phyloP scores from a whole-genome alignment of 179 eudicot genomes.

The Spinacia oleracea region DNA sequence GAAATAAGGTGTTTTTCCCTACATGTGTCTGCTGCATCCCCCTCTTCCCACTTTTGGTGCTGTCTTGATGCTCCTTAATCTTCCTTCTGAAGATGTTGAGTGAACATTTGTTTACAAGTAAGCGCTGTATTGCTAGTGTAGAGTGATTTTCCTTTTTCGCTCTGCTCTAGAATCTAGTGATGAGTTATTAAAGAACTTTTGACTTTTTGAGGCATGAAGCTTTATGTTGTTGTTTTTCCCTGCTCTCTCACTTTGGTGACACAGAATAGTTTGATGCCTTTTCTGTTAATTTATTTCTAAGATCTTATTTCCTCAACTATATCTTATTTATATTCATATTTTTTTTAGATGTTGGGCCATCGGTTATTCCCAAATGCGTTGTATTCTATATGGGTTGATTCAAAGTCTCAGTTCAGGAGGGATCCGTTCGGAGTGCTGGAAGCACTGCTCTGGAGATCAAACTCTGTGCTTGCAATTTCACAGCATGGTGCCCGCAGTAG shows the following conservation, averaged over 20 bases:
- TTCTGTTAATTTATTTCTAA: neutral
- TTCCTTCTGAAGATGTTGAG: too few relatives aligned
- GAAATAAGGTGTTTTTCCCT: neutral
- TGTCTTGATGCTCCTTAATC: neutral
- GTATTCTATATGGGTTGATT: conserved; percentile 97
- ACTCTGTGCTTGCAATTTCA: conserved; percentile 81
- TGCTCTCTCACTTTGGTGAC: conserved; percentile 5
- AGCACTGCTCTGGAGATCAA: conserved; percentile 84
- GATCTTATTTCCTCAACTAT: conserved; percentile 1
- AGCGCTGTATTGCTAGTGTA: neutral
- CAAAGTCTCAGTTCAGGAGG: conserved; percentile 94
- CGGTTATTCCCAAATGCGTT: conserved; percentile 82
- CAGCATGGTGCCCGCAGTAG: conserved; percentile 97
- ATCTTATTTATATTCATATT: conserved; percentile 1
- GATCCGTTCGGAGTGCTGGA: conserved; percentile 94
- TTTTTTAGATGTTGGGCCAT: conserved; percentile 84
- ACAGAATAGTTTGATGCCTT: neutral
- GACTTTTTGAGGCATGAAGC: neutral
- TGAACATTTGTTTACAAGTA: neutral
- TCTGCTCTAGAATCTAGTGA: neutral
- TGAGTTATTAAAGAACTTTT: neutral
- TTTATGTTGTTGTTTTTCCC: neutral
- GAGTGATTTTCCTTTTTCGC: neutral
- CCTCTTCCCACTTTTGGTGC: neutral
- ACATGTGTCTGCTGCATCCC: neutral